Base-by-base conservation (phyloP, 2,329 filamentous ascomycete species). In the Neofusicoccum ribis region DNA sequence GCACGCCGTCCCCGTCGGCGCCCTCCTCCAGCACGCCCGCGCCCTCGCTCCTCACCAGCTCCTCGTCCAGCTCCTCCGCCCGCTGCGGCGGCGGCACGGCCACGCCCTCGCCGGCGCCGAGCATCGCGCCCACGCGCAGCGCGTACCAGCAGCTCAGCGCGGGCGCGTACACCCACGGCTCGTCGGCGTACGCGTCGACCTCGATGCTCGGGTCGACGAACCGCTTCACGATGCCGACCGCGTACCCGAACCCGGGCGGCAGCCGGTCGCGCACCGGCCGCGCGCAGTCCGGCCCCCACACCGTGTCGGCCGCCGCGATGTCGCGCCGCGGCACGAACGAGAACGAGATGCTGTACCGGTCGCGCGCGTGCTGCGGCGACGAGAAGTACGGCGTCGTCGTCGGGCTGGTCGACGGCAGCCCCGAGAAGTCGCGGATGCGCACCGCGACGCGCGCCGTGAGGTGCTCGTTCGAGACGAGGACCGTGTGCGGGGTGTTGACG, bases 11-110 rank as follows among this genome's bases (percentile, higher is more conserved):
- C 2, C 78, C 79, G 41, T 77, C 73, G 7, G 74, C 77, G 8
- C 76, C 76, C 51, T 81, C 81, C 67, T 81, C 78, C 5, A 76
- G 70, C 14, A 81, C 73, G 6, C 37, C 44, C 8, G 17, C 36
- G 14, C 50, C 64, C 27, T 44, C 41, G 5, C 12, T 23, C 23
- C 23, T 15, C 39, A 44, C 52, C 1, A 41, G 43, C 3, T 17
- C 50, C 20, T 41, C 41, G 6, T 14, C 27, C n/a, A 62, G 15
- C 64, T 43, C 50, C 15, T 74, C 75, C 9, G 74, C 74, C 12
- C 77, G 69, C 3, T 69, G 39, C 37, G 54, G 54, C 39, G 54
- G 54, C 39, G 54, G 54, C 54, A 58, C 43, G 0, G 34, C 36
- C 46, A 63, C 46, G 3, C 41, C 50, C 9, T 7, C 31, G 8